Conservation (phyloP, 2,329 filamentous ascomycete species). For the Lasiodiplodia theobromae region DNA sequence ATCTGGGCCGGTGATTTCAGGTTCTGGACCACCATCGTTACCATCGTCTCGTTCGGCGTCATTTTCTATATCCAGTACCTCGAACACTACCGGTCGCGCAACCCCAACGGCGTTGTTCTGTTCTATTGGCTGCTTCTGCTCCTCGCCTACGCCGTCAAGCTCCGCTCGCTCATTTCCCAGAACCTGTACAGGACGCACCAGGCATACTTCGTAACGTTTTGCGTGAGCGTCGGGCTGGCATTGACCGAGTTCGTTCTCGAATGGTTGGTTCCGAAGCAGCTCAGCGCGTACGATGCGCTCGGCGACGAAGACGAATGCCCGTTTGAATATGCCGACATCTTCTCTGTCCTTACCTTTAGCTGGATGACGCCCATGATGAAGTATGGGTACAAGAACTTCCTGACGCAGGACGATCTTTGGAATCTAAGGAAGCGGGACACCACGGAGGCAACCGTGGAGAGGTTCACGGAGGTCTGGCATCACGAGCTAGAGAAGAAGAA, state of each 20-base stretch:
- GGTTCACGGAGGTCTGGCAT: slow-evolving; percentile 79
- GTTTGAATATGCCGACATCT: slow-evolving; percentile 90
- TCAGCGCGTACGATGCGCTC: slow-evolving; percentile 72
- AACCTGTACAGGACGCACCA: slow-evolving; percentile 70
- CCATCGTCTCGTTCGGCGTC: slow-evolving; percentile 74
- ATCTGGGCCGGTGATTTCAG: slow-evolving; percentile 84
- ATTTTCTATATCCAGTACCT: slow-evolving; percentile 84
- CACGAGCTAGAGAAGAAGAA: slow-evolving; percentile 75
- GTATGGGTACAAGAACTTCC: slow-evolving; percentile 86
- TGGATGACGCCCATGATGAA: slow-evolving; percentile 99
- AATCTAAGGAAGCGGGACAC: slow-evolving; percentile 82
- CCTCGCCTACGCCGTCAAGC: slow-evolving; percentile 79
- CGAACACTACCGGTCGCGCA: slow-evolving; percentile 82
- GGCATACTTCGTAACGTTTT: slow-evolving; percentile 80
- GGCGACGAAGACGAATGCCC: slow-evolving; percentile 75
- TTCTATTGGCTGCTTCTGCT: slow-evolving; percentile 93
- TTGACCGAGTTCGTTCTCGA: slow-evolving; percentile 77
- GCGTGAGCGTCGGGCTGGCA: slow-evolving; percentile 73
- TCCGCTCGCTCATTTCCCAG: slow-evolving; percentile 84
- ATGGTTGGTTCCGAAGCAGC: slow-evolving; percentile 83
- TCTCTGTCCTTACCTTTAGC: slow-evolving; percentile 90
- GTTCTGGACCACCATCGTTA: slow-evolving; percentile 80
- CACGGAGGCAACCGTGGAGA: slow-evolving; percentile 73
- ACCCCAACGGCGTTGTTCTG: slow-evolving; percentile 85
- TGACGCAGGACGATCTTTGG: slow-evolving; percentile 97